Conservation (phyloP, 106 monocot genomes). For the Apostasia ramifera region DNA sequence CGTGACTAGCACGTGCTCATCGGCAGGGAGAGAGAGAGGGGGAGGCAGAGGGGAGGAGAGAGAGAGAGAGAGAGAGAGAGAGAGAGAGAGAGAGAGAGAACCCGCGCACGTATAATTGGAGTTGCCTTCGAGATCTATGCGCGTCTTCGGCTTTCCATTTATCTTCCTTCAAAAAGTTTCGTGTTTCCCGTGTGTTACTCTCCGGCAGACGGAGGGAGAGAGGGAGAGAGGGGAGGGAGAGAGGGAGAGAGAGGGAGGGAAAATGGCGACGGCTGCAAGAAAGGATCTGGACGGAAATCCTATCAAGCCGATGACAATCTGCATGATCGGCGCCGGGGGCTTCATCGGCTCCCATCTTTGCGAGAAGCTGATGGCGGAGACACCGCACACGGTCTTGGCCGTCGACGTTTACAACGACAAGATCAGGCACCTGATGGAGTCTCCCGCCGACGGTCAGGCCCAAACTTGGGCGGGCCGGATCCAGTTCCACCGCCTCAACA, state of each 20-base stretch:
- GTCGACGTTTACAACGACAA: slow-evolving; percentile 57
- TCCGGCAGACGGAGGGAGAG: too few species aligned
- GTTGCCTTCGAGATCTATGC: too few species aligned
- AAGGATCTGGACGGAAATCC: slow-evolving; percentile 38
- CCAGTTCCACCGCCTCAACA: slow-evolving; percentile 60
- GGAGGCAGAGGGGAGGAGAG: too few species aligned
- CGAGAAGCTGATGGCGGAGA: slow-evolving; percentile 51
- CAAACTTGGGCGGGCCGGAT: slow-evolving; percentile 35
- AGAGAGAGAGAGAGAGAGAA: too few species aligned
- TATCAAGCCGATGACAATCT: slow-evolving; percentile 13
- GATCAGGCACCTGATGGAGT: slow-evolving; percentile 40
- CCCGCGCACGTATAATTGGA: too few species aligned
- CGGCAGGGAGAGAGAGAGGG: too few species aligned
- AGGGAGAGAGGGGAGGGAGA: neutral
- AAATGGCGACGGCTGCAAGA: neutral
- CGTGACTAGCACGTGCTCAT: too few species aligned
- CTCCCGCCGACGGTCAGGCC: slow-evolving; percentile 1
- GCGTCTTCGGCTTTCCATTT: too few species aligned
- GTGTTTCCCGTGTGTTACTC: too few species aligned
- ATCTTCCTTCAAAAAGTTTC: too few species aligned
- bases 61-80: too few species aligned
- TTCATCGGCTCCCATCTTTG: slow-evolving; percentile 64
- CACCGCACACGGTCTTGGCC: slow-evolving; percentile 36
- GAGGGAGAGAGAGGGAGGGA: neutral
- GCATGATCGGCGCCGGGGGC: slow-evolving; percentile 42